Evolutionary conservation across 1,284 basidiomycete genomes (phyloP), one percentile per base, ranked within the genome.

Genomic region (Cerrena zonata): DNA sequence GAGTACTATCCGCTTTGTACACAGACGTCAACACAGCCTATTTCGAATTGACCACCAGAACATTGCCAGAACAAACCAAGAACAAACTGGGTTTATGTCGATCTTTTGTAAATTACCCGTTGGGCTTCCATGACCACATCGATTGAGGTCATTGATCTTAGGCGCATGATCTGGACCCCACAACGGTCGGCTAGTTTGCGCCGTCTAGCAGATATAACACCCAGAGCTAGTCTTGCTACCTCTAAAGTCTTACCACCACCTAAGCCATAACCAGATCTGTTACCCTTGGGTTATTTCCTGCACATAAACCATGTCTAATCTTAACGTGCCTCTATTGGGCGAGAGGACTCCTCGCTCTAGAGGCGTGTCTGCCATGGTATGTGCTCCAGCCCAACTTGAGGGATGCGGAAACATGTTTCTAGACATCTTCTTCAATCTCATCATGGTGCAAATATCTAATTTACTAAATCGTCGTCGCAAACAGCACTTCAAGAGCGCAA

Each of bases 401-500:
- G n/a, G n/a, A n/a, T n/a, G n/a, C n/a, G n/a, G n/a, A n/a, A n/a
- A n/a, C n/a, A n/a, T n/a, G n/a, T n/a, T n/a, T n/a, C n/a, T n/a
- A n/a, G n/a, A n/a, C n/a, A n/a, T n/a, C 19, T 43, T 46, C 27
- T 51, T 48, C 54, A 42, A 25, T 26, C 30, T 49, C 22, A 43
- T 41, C 30, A 59, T 61, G 59, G 48, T 45, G 48, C 10, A 39
- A 27, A 40, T 58, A 45, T 45, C 49, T 52, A 19, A 57, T 40
- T 26, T 55, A 44, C 45, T 59, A 49, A 52, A 41, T 40, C 39
- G 42, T 25, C 50, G 49, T 18, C 58, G 56, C 45, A 77, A 87
- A 40, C 39, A 40, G 39, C 39, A 18, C 75, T 95, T 96, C 83
- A 94, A 96, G 79, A 95, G 92, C 34, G 94, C 94, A 56, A 95